A percentile compares a stretch with the other conserved stretches of the same genome.
Evolutionary conservation across 805 yeast genomes (phyloP).

Genomic region (Sungouiella blattae): DNA sequence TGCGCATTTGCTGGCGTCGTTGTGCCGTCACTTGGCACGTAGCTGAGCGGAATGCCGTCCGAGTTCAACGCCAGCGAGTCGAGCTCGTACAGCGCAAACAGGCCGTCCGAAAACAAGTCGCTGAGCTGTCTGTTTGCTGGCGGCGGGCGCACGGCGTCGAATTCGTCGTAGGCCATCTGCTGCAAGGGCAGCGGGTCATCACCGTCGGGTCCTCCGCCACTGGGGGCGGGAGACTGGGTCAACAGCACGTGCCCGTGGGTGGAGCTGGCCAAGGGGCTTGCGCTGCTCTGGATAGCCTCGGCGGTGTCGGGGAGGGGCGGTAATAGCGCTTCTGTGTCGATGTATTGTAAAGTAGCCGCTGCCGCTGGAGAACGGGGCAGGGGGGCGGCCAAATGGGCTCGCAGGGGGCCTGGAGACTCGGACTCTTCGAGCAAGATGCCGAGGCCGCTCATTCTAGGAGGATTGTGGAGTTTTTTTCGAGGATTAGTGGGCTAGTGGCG

Average conservation of each 20-base stretch:
- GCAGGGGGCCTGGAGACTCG: conserved; percentile 10
- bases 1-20: neutral
- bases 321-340: conserved; percentile 15
- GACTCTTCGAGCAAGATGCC: conserved; percentile 18
- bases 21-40: conserved; percentile 9
- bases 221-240: conserved; percentile 1
- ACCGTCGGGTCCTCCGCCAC: neutral
- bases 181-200: too few species aligned
- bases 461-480: too few species aligned
- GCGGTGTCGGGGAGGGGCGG: conserved; percentile 21
- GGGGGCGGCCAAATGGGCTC: conserved; percentile 8
- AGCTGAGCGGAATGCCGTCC: conserved; percentile 14
- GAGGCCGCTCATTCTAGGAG: conserved; percentile 18
- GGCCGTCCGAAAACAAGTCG: conserved; percentile 8
- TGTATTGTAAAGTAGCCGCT: conserved; percentile 1
- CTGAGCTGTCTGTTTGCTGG: too few species aligned
- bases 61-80: conserved; percentile 23
- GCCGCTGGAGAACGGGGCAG: conserved; percentile 12
- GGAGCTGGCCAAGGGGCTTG: conserved; percentile 4
- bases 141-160: conserved; percentile 7
- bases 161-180: too few species aligned
- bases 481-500: too few species aligned
- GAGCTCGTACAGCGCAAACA: conserved; percentile 21
- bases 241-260: conserved; percentile 1
- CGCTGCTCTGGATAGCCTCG: neutral